These are phyloP conservation scores for Tolypocladium guangdongense DNA, from an alignment of 2,329 filamentous ascomycete genomes.

Conservation along the genomic window DNA sequence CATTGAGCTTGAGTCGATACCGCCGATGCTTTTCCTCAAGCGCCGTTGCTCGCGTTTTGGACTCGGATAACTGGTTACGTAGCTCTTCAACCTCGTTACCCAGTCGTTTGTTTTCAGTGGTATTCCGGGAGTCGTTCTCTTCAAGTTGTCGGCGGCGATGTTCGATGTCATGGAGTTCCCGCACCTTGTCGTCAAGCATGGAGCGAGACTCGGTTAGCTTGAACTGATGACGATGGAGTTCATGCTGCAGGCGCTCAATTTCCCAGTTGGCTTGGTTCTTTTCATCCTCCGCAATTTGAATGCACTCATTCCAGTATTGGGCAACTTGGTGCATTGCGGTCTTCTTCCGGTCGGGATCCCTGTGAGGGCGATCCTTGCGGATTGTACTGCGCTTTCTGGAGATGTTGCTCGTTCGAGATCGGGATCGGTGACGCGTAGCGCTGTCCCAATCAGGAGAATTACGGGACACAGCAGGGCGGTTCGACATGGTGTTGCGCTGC, in stretches of 20 bases:
- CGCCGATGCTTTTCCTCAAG: constrained; percentile 22
- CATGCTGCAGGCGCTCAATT: constrained; percentile 14
- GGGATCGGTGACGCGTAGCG: constrained; percentile 8
- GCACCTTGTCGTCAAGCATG: constrained; percentile 9
- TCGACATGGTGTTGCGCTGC: not conserved
- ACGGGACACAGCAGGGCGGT: not conserved
- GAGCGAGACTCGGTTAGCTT: constrained; percentile 8
- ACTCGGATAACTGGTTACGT: constrained; percentile 12
- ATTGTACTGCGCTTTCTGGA: constrained; percentile 16
- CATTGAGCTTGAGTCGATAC: constrained; percentile 30
- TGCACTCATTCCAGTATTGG: constrained; percentile 22
- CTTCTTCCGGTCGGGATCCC: constrained; percentile 14
- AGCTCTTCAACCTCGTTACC: constrained; percentile 16
- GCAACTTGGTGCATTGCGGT: constrained; percentile 20
- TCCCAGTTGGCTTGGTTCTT: constrained; percentile 12
- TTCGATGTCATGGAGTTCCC: constrained; percentile 13
- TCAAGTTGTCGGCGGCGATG: constrained; percentile 13
- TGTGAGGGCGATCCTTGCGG: constrained; percentile 5
- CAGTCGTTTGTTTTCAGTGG: constrained; percentile 14
- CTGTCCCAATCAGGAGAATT: not conserved
- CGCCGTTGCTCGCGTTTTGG: constrained; percentile 8
- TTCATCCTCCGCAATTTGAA: constrained; percentile 19
- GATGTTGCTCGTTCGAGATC: constrained; percentile 21
- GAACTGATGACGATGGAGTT: constrained; percentile 9
- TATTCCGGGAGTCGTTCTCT: constrained; percentile 10